Conservation (phyloP, 371 early-diverging fungal genomes). For the Haplosporangium sp. region DNA sequence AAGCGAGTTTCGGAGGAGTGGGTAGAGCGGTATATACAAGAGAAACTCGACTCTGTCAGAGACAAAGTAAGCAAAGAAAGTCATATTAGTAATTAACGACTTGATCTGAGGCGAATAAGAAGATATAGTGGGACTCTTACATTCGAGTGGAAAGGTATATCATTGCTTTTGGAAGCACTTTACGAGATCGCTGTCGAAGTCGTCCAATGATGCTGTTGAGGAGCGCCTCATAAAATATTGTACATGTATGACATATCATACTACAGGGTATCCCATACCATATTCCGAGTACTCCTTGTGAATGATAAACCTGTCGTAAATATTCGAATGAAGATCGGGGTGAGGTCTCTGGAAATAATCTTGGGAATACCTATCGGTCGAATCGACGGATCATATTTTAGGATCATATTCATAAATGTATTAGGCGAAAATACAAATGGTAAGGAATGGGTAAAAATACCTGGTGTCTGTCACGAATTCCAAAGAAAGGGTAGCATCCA, state of each 20-base stretch:
- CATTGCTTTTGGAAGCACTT: slow-evolving; percentile 31
- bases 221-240: slow-evolving; percentile 64
- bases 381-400: too few relatives aligned
- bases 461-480: slow-evolving; percentile 62
- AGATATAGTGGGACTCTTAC: slow-evolving; percentile 1
- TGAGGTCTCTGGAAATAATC: slow-evolving; percentile 56
- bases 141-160: slow-evolving; percentile 35
- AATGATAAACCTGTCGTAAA: slow-evolving; percentile 49
- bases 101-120: neutral
- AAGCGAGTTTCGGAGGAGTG: slow-evolving; percentile 66
- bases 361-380: slow-evolving; percentile 33
- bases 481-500: slow-evolving; percentile 69
- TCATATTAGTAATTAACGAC: too few relatives aligned
- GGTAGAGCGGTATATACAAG: slow-evolving; percentile 65
- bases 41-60: slow-evolving; percentile 48
- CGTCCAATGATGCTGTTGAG: slow-evolving; percentile 57
- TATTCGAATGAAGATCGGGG: slow-evolving; percentile 58
- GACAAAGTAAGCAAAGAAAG: neutral
- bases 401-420: neutral
- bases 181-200: slow-evolving; percentile 21
- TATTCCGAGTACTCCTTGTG: slow-evolving; percentile 61
- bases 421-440: neutral
- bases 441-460: neutral
- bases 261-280: slow-evolving; percentile 72
- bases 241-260: slow-evolving; percentile 65